Base-by-base conservation (phyloP, 495 filamentous ascomycete species). In the Penicilliopsis zonata region DNA sequence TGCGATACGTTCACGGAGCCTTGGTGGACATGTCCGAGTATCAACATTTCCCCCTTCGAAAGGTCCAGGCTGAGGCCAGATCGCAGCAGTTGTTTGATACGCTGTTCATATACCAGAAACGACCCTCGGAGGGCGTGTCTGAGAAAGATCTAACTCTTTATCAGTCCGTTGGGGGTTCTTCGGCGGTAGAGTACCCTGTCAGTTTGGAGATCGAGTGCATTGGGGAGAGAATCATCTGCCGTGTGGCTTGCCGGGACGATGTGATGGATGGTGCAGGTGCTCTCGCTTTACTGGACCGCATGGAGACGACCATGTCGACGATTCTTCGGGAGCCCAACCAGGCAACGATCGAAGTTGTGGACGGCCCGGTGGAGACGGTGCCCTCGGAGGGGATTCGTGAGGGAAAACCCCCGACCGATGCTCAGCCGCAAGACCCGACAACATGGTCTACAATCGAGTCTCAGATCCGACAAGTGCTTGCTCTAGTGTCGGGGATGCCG, bases 181-280 rank as follows among this genome's bases (percentile, higher is more conserved):
- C 82, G 0, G 63, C 70, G 30, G 72, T 83, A 13, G 82, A 87
- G 36, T 88, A 84, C 43, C 80, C 80, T 0, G 50, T 87, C n/a
- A 85, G 80, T 38, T 67, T 80, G 2, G 84, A 92, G 52, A 72
- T 86, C 61, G 84, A 88, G 40, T 50, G 68, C 13, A 48, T 61
- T 3, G 70, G 52, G 9, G 48, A 63, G 15, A 41, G 50, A 1
- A 37, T 88, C 0, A 34, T 76, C 3, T 85, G 80, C 70, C 72
- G 77, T 13, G 63, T 69, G n/a, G 84, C 82, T 6, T 79, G 78
- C 38, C 73, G 80, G 37, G 67, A 63, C 4, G 50, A 48, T 9
- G 63, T 69, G 18, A 42, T 78, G 9, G 56, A 65, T 25, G 36
- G 45, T 9, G 27, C 48, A 0, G 65, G 66, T 14, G 53, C 63